Base-by-base conservation (phyloP, 2,329 filamentous ascomycete species). In the Trichoderma koningiopsis region DNA sequence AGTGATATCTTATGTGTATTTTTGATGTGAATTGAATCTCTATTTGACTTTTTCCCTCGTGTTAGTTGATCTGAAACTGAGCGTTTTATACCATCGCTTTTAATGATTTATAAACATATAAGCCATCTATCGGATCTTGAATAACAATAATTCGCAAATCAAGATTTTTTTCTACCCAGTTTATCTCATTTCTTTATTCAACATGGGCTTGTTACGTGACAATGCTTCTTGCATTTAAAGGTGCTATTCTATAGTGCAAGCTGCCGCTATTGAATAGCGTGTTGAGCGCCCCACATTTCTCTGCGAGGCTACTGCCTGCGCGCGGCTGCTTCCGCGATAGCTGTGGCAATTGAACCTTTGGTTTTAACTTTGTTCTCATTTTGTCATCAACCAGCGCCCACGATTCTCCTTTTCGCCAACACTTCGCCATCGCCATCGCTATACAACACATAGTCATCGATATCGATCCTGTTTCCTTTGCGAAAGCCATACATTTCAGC, bases 221-320 rank as follows among this genome's bases (percentile, higher is more conserved):
- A 16, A 49, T n/a, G n/a, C 5, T 10, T 8, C 22, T 49, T 22
- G 19, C n/a, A 49, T 7, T 47, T 8, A 4, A 49, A 22, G 8
- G 8, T 22, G 7, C n/a, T n/a, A n/a, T n/a, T n/a, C n/a, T n/a
- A n/a, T n/a, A n/a, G 47, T 29, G 47, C 29, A 49, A 29, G 47
- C 35, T 63, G 55, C 31, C n/a, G 3, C 33, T 27, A 40, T 31
- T 27, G 35, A 52, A 24, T 58, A 67, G 64, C 64, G 64, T 55
- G 64, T 52, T 57, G 37, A 1, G 4, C 3, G 57, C 27, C 56
- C 65, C 65, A 53, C 27, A 55, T 24, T 61, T 68, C 57, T 19
- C 57, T 68, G 65, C 65, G 57, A 68, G 65, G 65, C 65, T 68
- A 55, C 65, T 60, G 57, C 57, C 56, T 31, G 57, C 33, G 57